Evolutionary conservation across 164 flowering plant genomes (phyloP).

Genomic region (grape (Vitis vinifera)): ASM3070453v1 NC_081813.1:1913001-1913500

Average conservation of each 20-base stretch:
- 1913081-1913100: too few species aligned
- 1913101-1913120: neutral
- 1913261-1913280: slow-evolving; percentile 98
- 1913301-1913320: slow-evolving; percentile 97
- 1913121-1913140: too few species aligned
- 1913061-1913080: too few species aligned
- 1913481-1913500: slow-evolving; percentile 53
- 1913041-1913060: too few species aligned
- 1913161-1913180: neutral
- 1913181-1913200: neutral
- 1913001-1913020: too few species aligned
- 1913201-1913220: neutral
- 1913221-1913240: neutral
- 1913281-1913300: slow-evolving; percentile 98
- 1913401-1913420: slow-evolving; percentile 93
- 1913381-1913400: slow-evolving; percentile 99
- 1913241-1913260: slow-evolving; percentile 41
- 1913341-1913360: slow-evolving; percentile 99
- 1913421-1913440: slow-evolving; percentile 99
- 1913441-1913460: slow-evolving; percentile 97
- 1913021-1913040: too few species aligned
- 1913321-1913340: slow-evolving; percentile 98
- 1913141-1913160: too few species aligned
- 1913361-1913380: slow-evolving; percentile 99
- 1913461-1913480: slow-evolving; percentile 90